phyloP scores from a whole-genome alignment of 2,329 filamentous ascomycete species.

The Fusarium brachygibbosum region DNA sequence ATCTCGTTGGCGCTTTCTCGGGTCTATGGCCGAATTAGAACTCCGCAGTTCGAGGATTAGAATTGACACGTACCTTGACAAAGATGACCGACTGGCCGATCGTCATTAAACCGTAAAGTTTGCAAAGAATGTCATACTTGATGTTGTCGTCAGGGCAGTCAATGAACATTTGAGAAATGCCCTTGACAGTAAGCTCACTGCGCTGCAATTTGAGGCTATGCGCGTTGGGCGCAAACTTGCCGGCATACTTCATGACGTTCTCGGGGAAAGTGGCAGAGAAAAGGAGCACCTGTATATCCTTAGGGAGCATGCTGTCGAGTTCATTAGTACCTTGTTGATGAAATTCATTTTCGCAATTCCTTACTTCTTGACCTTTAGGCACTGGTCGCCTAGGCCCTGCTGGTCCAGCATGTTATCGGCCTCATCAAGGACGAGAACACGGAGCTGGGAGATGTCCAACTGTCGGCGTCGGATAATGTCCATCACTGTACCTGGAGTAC shows the following conservation, averaged over 20 bases:
- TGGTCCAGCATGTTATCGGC: slow-evolving; percentile 99
- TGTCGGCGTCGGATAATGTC: slow-evolving; percentile 84
- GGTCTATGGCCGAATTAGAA: slow-evolving; percentile 66
- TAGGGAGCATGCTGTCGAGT: slow-evolving; percentile 74
- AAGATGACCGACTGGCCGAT: slow-evolving; percentile 99
- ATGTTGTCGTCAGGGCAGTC: slow-evolving; percentile 86
- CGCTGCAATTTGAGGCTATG: slow-evolving; percentile 90
- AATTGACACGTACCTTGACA: slow-evolving; percentile 75
- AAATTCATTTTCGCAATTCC: background rate
- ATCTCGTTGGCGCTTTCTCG: slow-evolving; percentile 89
- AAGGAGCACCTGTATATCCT: slow-evolving; percentile 84
- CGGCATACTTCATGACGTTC: slow-evolving; percentile 85
- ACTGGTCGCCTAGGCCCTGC: slow-evolving; percentile 95
- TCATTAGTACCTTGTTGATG: slow-evolving; percentile 49
- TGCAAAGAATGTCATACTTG: slow-evolving; percentile 90
- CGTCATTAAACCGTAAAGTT: slow-evolving; percentile 95
- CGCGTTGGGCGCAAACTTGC: slow-evolving; percentile 85
- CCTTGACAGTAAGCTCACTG: slow-evolving; percentile 93
- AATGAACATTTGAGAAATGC: slow-evolving; percentile 98
- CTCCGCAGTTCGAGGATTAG: background rate
- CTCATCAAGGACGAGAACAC: slow-evolving; percentile 92
- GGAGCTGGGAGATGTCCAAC: slow-evolving; percentile 79
- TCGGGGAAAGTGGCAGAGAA: slow-evolving; percentile 96
- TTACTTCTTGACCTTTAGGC: slow-evolving; percentile 87
- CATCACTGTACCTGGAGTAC: slow-evolving; percentile 92